phyloP scores from a whole-genome alignment of 768 basidiomycete genomes.

The Suillus alpinus region DNA sequence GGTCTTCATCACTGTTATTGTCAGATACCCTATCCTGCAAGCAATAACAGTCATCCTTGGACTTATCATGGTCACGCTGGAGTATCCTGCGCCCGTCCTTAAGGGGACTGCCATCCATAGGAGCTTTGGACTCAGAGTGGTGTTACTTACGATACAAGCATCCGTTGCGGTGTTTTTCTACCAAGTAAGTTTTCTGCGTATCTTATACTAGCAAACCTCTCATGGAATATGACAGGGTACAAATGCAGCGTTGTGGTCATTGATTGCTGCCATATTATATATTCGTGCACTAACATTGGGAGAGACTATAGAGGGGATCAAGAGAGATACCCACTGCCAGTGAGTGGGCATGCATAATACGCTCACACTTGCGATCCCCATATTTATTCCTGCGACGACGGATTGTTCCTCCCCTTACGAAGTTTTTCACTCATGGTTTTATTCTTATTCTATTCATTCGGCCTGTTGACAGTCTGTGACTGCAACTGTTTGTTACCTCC shows the following conservation, averaged over 20 bases:
- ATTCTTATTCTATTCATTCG: not conserved
- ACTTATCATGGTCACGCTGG: slow-evolving; percentile 58
- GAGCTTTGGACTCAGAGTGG: slow-evolving; percentile 58
- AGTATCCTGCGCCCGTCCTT: slow-evolving; percentile 63
- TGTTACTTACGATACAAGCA: slow-evolving; percentile 62
- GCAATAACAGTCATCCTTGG: slow-evolving; percentile 63
- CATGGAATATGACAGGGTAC: slow-evolving; percentile 54
- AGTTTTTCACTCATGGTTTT: not conserved
- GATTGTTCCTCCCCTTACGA: not conserved
- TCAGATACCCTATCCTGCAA: slow-evolving; percentile 75
- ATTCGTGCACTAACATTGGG: slow-evolving; percentile 62
- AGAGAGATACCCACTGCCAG: slow-evolving; percentile 53
- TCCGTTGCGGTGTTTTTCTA: slow-evolving; percentile 68
- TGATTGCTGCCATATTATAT: slow-evolving; percentile 69
- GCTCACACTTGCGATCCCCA: not conserved
- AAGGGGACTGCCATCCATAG: slow-evolving; percentile 60
- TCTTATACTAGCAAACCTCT: not conserved
- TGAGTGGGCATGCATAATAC: slow-evolving; percentile 50
- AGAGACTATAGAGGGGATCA: slow-evolving; percentile 66
- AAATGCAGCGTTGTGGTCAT: slow-evolving; percentile 76
- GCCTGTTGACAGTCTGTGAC: not conserved
- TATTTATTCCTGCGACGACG: not conserved
- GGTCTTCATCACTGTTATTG: slow-evolving; percentile 70
- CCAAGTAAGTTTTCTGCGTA: slow-evolving; percentile 48
- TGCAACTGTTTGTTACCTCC: not conserved